A percentile compares a stretch with the other conserved stretches of the same genome.
Conservation (phyloP, 2,329 filamentous ascomycete species). For the Aspergillus floridensis region DNA sequence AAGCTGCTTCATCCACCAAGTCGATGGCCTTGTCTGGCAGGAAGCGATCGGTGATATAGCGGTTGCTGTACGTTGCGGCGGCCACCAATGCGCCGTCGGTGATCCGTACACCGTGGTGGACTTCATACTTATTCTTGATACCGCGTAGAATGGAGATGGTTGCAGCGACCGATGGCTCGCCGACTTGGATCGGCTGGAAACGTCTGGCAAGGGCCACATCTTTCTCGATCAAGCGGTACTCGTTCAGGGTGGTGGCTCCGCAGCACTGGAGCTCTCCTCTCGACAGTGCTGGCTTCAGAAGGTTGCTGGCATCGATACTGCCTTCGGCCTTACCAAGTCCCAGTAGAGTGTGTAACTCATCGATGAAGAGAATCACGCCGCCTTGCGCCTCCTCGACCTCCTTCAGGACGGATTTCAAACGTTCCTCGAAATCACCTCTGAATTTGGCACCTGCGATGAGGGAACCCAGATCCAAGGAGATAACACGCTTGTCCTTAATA, state of each 20-base stretch:
- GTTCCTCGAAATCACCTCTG: constrained; percentile 91
- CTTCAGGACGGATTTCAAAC: constrained; percentile 83
- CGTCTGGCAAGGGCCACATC: constrained; percentile 87
- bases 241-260: constrained; percentile 86
- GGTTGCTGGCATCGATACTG: constrained; percentile 92
- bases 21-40: constrained; percentile 97
- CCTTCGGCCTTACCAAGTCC: constrained; percentile 94
- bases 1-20: constrained; percentile 91
- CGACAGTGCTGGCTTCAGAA: constrained; percentile 90
- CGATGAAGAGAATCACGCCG: constrained; percentile 89
- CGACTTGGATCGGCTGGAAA: constrained; percentile 93
- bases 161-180: constrained; percentile 84
- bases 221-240: constrained; percentile 93
- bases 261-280: constrained; percentile 92
- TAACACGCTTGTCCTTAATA: constrained; percentile 88
- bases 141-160: constrained; percentile 93
- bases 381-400: constrained; percentile 89
- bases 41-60: constrained; percentile 95
- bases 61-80: constrained; percentile 86
- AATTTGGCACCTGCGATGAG: constrained; percentile 96
- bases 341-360: constrained; percentile 87
- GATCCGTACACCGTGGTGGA: constrained; percentile 94
- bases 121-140: constrained; percentile 96
- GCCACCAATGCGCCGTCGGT: constrained; percentile 89
- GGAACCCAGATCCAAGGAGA: constrained; percentile 82